Conservation (phyloP, 148 eudicot genomes). For the Fallopia convolvulus region DNA sequence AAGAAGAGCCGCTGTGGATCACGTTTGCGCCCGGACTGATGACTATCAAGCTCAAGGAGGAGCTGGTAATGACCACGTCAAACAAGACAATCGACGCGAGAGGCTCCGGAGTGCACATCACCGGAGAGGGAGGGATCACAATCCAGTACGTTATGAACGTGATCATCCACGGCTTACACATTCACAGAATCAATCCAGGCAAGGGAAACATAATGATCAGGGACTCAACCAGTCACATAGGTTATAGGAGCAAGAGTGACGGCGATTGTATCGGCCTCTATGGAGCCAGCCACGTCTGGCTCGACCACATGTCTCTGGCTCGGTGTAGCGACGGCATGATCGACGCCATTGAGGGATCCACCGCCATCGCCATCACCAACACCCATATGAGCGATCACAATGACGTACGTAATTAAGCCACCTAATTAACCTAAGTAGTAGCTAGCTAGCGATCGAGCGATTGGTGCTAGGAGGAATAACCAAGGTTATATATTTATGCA, state of each 20-base stretch:
- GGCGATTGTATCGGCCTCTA: slow-evolving; percentile 56
- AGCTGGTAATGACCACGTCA: slow-evolving; percentile 29
- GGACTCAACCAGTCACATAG: slow-evolving; percentile 41
- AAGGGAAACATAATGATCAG: slow-evolving; percentile 52
- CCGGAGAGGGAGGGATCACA: slow-evolving; percentile 44
- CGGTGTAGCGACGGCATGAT: slow-evolving; percentile 46
- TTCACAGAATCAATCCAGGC: slow-evolving; percentile 36
- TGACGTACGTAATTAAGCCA: slow-evolving; percentile 20
- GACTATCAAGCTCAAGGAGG: slow-evolving; percentile 30
- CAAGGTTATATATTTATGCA: no score
- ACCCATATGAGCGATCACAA: slow-evolving; percentile 58
- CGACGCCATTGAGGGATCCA: slow-evolving; percentile 49
- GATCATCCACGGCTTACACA: slow-evolving; percentile 56
- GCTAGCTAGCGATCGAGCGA: no score
- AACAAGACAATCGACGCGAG: slow-evolving; percentile 70
- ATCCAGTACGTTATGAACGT: slow-evolving; percentile 48
- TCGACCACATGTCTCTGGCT: slow-evolving; percentile 57
- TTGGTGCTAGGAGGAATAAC: no score
- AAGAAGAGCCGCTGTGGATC: slow-evolving; percentile 54
- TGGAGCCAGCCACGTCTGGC: slow-evolving; percentile 44
- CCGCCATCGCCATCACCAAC: slow-evolving; percentile 61
- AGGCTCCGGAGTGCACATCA: slow-evolving; percentile 44
- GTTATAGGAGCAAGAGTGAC: slow-evolving; percentile 42
- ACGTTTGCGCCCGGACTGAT: slow-evolving; percentile 33
- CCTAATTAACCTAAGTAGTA: no score